phyloP scores from a whole-genome alignment of 192 early-diverging fungal species.

The Umbelopsis isabellina region DNA sequence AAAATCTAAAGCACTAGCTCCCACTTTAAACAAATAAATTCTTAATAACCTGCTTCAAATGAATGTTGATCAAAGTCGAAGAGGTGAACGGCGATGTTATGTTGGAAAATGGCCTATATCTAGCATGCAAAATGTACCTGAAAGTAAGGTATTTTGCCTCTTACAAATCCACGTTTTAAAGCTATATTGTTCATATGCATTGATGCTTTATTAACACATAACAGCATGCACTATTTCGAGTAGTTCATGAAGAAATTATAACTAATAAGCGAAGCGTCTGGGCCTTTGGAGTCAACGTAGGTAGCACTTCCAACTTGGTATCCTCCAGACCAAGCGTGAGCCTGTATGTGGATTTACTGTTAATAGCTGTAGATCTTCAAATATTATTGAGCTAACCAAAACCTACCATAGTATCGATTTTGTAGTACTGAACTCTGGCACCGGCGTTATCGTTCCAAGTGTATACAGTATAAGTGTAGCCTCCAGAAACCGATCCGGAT shows the following conservation, averaged over 20 bases:
- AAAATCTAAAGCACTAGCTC: too few relatives aligned
- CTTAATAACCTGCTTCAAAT: too few relatives aligned
- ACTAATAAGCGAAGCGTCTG: background rate
- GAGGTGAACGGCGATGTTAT: too few relatives aligned
- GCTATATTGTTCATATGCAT: too few relatives aligned
- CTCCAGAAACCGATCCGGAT: background rate
- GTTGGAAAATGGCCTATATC: too few relatives aligned
- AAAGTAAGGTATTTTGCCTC: too few relatives aligned
- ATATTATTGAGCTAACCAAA: background rate
- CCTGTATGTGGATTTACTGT: background rate
- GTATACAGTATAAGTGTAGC: background rate
- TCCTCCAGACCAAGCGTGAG: background rate
- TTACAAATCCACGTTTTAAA: too few relatives aligned
- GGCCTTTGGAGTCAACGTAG: background rate
- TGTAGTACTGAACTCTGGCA: background rate
- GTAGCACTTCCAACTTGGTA: background rate
- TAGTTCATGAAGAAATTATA: conserved; percentile 16
- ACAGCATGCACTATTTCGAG: background rate
- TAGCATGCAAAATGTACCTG: too few relatives aligned
- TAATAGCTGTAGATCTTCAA: background rate
- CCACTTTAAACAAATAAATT: too few relatives aligned
- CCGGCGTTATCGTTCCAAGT: conserved; percentile 2
- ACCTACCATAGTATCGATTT: background rate
- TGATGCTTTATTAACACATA: too few relatives aligned
- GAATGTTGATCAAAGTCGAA: too few relatives aligned